Base-by-base conservation (phyloP, 2,329 filamentous ascomycete species). In the Pyrenophora graminea region DNA sequence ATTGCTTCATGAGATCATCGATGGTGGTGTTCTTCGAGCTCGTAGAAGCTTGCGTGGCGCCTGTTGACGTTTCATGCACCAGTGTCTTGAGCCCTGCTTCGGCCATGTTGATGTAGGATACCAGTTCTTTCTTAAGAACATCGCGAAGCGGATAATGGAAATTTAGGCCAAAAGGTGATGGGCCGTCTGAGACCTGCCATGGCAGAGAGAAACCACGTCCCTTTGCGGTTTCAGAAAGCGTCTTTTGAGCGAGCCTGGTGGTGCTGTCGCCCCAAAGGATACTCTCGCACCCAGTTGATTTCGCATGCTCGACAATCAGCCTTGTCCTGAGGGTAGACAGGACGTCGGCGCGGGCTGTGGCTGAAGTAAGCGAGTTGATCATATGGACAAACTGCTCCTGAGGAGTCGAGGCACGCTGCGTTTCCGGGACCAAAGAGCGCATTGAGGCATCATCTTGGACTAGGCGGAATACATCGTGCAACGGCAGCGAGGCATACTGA, bases 211-310 rank as follows among this genome's bases (percentile, higher is more conserved):
- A 91, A 1, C 93, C 94, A 41, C 93, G 83, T 1, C 94, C 94
- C 74, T 96, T 97, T 19, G 93, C 91, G 2, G 93, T 91, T 74
- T 94, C 90, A 6, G 90, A 81, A 12, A 99, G 83, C 0, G 91
- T 90, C 65, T 90, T 86, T 61, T 93, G 90, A 3, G 94, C 93
- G 25, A 99, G 84, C 13, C 86, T 84, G 4, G 91, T 97, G 17
- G 94, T 96, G 59, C 85, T 95, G 74, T 93, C 87, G 18, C 90
- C 92, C 73, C 94, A 87, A 1, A 97, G 75, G 36, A 97, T 81
- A 10, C 85, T 85, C 57, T 87, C 83, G 69, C 86, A 94, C 10
- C 68, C 75, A 23, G 80, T 75, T 13, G 77, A 71, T 55, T 82
- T 80, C 8, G 70, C 70, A 23, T 69, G 55, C 38, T 71, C 64